Evolutionary conservation across 768 basidiomycete genomes (phyloP).

Genomic region (Russula foetens): DNA sequence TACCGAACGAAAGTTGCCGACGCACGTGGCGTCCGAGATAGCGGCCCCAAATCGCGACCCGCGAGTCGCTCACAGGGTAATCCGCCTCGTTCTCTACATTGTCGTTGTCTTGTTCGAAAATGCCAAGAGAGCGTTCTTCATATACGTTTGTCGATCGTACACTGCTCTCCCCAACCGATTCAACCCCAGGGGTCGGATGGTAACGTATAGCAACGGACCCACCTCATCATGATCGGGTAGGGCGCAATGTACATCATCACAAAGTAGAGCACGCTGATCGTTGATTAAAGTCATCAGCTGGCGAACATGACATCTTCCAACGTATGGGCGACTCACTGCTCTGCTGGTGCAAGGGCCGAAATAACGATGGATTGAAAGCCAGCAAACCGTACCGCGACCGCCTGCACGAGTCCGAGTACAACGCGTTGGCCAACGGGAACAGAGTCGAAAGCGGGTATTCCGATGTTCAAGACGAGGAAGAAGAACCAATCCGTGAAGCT

Average conservation of each 20-base stretch:
- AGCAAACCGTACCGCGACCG: constrained; percentile 71
- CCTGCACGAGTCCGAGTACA: constrained; percentile 69
- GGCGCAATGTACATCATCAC: constrained; percentile 81
- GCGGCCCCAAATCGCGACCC: constrained; percentile 30
- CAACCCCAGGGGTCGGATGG: neutral
- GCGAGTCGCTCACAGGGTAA: constrained; percentile 17
- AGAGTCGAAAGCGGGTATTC: constrained; percentile 57
- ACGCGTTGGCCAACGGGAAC: constrained; percentile 68
- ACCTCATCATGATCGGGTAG: constrained; percentile 80
- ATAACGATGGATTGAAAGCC: constrained; percentile 75
- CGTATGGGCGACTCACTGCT: constrained; percentile 70
- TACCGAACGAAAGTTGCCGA: constrained; percentile 46
- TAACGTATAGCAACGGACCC: neutral
- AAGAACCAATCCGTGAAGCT: constrained; percentile 82
- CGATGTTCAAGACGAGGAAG: constrained; percentile 84
- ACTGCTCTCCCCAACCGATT: constrained; percentile 19
- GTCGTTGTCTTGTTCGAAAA: constrained; percentile 32
- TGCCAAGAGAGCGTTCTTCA: constrained; percentile 45
- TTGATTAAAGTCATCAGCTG: neutral
- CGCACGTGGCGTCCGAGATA: constrained; percentile 35
- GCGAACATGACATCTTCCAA: no score
- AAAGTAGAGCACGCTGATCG: constrained; percentile 67
- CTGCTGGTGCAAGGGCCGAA: constrained; percentile 69
- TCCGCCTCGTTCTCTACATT: constrained; percentile 22
- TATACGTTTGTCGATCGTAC: constrained; percentile 43